These are phyloP conservation scores for Blastocystis sp. DNA, from an alignment of 352 stramenopile species.

Conservation along the genomic window DNA sequence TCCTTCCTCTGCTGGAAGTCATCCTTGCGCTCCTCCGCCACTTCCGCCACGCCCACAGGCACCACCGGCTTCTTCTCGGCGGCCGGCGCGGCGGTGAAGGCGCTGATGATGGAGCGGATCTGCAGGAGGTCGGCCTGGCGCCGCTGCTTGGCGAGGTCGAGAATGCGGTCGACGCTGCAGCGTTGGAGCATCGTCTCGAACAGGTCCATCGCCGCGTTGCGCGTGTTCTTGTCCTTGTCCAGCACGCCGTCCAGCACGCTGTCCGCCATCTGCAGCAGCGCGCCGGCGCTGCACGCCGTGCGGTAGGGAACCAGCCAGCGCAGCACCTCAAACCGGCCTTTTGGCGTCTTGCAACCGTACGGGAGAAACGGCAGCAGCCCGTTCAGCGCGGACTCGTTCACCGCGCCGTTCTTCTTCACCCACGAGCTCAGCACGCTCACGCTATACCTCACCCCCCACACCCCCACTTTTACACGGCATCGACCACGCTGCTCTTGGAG, in stretches of 20 bases:
- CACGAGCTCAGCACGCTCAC: background rate
- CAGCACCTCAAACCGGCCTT: slow-evolving; percentile 27
- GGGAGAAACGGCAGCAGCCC: slow-evolving; percentile 12
- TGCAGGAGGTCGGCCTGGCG: background rate
- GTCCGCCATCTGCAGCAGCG: background rate
- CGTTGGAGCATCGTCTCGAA: slow-evolving; percentile 23
- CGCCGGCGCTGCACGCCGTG: background rate
- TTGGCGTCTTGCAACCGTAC: background rate
- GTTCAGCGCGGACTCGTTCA: background rate
- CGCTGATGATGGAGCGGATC: slow-evolving; percentile 36
- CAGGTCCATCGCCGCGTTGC: background rate
- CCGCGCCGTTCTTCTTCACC: background rate
- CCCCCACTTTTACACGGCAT: slow-evolving; percentile 6
- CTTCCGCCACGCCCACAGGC: no score
- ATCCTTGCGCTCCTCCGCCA: background rate
- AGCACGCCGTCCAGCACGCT: slow-evolving; percentile 25
- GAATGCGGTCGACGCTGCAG: background rate
- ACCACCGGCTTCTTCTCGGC: background rate
- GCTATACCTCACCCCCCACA: background rate
- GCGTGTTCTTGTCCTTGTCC: slow-evolving; percentile 41
- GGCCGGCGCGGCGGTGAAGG: background rate
- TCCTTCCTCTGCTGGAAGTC: background rate
- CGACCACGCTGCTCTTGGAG: slow-evolving; percentile 33
- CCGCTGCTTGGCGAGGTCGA: background rate
- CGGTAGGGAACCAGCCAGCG: slow-evolving; percentile 14